Base-by-base conservation (phyloP, 345 rosid species). In the Sapria himalayana region DNA sequence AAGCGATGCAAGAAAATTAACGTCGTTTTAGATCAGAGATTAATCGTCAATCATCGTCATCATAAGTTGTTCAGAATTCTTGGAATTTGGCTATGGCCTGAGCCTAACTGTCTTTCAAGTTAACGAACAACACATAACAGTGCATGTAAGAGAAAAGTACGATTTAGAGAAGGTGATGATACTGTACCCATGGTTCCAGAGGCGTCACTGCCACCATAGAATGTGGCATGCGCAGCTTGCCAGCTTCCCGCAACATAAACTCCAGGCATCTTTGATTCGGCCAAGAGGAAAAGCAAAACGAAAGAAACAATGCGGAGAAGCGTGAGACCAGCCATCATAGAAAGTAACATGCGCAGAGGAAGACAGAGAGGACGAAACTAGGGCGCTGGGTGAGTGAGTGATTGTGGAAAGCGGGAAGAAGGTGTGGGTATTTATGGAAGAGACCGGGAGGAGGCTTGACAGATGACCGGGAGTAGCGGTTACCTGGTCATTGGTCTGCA, bases 191-290 rank as follows among this genome's bases (percentile, higher is more conserved):
- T 72, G 3, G 74, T 72, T 9, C 78, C 74, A 7, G 78, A 65
- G 49, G 78, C 74, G 47, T 72, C 78, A 38, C 62, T 62, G 43
- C 78, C 78, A 33, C 78, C 78, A 34, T 72, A 72, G 60, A 72
- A 72, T 15, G 78, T 72, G 44, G 74, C 78, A 35, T 67, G 74
- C 29, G 70, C 74, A 4, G 23, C 43, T 36, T 65, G 46, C 78
- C 78, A 72, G 3, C 38, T 4, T 0, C 66, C 62, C 1, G 61
- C 64, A 25, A 55, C 2, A 62, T 40, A 72, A 19, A 55, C 61
- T 0, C 69, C 74, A 0, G 69, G 69, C 50, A 67, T 60, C 39
- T 19, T 51, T 29, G 70, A 66, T 19, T 49, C 36, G 2, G 43
- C 56, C 4, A 15, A 27, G 2, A 29, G 24, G 16, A 48, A 41